Evolutionary conservation across 192 early-diverging fungal genomes (phyloP), one percentile per base, ranked within the genome.

Genomic region (Coemansia asiatica): DNA sequence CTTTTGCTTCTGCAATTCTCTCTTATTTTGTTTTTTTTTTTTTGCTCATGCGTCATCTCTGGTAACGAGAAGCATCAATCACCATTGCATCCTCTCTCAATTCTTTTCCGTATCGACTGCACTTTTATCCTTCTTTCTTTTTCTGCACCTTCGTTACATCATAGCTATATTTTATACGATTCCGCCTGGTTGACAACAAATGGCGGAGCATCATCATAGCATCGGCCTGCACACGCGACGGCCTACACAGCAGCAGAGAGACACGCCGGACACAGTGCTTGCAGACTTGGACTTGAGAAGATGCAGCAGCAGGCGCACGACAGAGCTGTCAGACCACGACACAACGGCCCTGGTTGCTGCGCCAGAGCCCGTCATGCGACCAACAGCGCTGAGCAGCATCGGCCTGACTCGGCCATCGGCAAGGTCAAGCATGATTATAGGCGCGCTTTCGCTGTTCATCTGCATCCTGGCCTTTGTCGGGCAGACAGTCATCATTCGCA

Each of bases 401-500:
- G 22, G 29, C 13, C n/a, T 18, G 27, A 15, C 44, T 4, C 48
- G 59, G 27, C 77, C 78, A 22, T 75, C 78, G n/a, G 78, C 72
- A 10, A 62, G 63, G 21, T 58, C 49, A 35, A 75, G 74, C 36
- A 76, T 82, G 74, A 4, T 73, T 4, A 61, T 82, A 27, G 79
- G 79, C 56, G 67, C 70, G 7, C 33, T 26, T 18, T 18, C 79
- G 6, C 67, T 82, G 58, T 31, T 60, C 31, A 64, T 82, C 4
- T 82, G 76, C 57, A 71, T 83, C 31, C 4, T 83, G 12, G 66
- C 75, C 56, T 79, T 75, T 61, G 64, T 75, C 19, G 62, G 51
- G 3, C 76, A 78, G 59, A 77, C 72, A 8, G 63, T 72, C 19
- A 68, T 78, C 22, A 75, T 79, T 9, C 73, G 75, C n/a, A 56